phyloP scores from a whole-genome alignment of 2,329 filamentous ascomycete species.

The Tolypocladium ophioglossoides region DNA sequence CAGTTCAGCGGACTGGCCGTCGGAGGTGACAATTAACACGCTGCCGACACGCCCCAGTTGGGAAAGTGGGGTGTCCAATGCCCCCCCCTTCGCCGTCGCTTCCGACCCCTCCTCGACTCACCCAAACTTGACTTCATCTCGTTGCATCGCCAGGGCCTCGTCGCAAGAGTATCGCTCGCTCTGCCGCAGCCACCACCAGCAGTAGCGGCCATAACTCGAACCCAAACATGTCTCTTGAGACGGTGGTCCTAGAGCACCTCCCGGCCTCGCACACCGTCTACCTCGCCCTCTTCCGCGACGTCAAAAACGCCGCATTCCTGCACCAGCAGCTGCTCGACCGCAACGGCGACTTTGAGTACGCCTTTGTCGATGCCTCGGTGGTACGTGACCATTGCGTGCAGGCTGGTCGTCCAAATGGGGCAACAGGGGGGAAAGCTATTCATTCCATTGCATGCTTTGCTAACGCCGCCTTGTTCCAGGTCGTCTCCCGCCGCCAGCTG shows the following conservation, averaged over 20 bases:
- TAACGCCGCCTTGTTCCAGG: slow-evolving; percentile 49
- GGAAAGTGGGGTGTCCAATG: background rate
- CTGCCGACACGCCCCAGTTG: background rate
- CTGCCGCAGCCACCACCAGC: background rate
- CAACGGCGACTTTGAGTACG: slow-evolving; percentile 83
- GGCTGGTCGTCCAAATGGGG: background rate
- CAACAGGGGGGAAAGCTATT: background rate
- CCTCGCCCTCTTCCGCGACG: slow-evolving; percentile 62
- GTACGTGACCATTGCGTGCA: slow-evolving; percentile 34
- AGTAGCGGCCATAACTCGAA: background rate
- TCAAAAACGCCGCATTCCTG: slow-evolving; percentile 68
- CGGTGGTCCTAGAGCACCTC: slow-evolving; percentile 64
- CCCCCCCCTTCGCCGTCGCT: too few relatives aligned
- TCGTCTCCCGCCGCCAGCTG: slow-evolving; percentile 62
- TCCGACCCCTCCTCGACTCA: background rate
- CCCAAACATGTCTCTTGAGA: slow-evolving; percentile 46
- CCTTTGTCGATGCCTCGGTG: slow-evolving; percentile 77
- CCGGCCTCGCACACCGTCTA: slow-evolving; percentile 58
- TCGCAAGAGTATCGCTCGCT: background rate
- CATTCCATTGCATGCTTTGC: background rate
- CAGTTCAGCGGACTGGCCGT: background rate
- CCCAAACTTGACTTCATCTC: background rate
- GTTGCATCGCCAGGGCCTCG: background rate
- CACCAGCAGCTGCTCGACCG: slow-evolving; percentile 76
- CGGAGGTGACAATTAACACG: background rate